Conservation (phyloP, 2,329 filamentous ascomycete species). For the Septoria linicola region DNA sequence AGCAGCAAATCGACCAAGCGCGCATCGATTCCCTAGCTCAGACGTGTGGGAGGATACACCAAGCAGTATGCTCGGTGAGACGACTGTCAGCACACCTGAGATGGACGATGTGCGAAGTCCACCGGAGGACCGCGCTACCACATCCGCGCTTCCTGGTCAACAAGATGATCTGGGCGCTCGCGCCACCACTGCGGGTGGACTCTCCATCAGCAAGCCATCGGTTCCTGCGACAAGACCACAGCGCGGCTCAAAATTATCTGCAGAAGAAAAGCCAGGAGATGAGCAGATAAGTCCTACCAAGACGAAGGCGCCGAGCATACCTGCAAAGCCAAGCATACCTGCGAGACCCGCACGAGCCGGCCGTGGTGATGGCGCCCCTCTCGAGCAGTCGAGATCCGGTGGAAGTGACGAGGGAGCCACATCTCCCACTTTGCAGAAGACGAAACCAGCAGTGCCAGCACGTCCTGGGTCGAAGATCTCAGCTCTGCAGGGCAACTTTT, state of each 20-base stretch:
- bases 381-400: conserved; percentile 19
- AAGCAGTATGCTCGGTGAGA: conserved; percentile 75
- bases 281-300: conserved; percentile 48
- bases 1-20: conserved; percentile 54
- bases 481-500: conserved; percentile 83
- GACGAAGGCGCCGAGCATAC: conserved; percentile 53
- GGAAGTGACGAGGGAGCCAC: conserved; percentile 26
- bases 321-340: conserved; percentile 65
- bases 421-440: conserved; percentile 54
- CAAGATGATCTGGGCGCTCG: conserved; percentile 21
- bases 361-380: conserved; percentile 34
- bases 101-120: conserved; percentile 35
- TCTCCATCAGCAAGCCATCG: conserved; percentile 24
- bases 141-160: conserved; percentile 16
- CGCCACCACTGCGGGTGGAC: conserved; percentile 26
- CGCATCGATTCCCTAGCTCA: conserved; percentile 78
- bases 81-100: conserved; percentile 58
- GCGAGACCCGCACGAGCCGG: conserved; percentile 57
- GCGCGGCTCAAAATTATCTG: conserved; percentile 33
- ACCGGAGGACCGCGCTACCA: conserved; percentile 29
- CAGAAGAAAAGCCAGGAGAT: conserved; percentile 37
- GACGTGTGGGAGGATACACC: conserved; percentile 96
- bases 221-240: conserved; percentile 34
- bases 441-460: conserved; percentile 79
- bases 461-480: conserved; percentile 87